Base-by-base conservation (phyloP, 768 basidiomycete genomes). In the Tulasnella sp. region DNA sequence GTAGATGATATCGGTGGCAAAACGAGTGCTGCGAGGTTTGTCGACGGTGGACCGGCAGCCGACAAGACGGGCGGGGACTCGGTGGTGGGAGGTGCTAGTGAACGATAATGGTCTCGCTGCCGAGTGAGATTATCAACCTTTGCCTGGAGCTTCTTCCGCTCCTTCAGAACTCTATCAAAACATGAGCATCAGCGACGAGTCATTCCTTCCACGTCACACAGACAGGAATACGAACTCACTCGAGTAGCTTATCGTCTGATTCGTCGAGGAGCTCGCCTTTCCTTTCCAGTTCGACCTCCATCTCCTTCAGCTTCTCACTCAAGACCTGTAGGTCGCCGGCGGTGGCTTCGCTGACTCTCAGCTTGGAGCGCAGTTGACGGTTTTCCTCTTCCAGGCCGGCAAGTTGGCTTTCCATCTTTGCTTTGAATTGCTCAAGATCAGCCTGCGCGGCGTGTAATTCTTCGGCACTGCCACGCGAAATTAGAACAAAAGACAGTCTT, bases 41-140 rank as follows among this genome's bases (percentile, higher is more conserved):
- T 10, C 30, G 24, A 27, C 25, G 31, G 21, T 8, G 27, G 29
- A 41, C 22, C 22, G 52, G n/a, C 52, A 38, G 29, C 4, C 38
- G 27, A 31, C 34, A 7, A 38, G n/a, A 38, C 10, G 34, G 52
- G 52, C 12, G 42, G 10, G 34, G 31, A 22, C 5, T n/a, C n/a
- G n/a, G 31, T 41, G n/a, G 52, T 41, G 12, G 52, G 24, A 25
- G 52, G n/a, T 53, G 52, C 52, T 2, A 53, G 31, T 12, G 52
- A n/a, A 27, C 42, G 31, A 31, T 53, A 53, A 41, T 53, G 52
- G 34, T 85, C 82, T 3, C 87, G 69, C 62, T 86, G 83, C 29
- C 73, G 75, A 21, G 70, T 70, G 15, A 61, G 45, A 25, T 60
- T 51, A 30, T 61, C 60, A 19, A 57, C 54, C 15, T 51, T 58